These are phyloP conservation scores for Histomonas meleagridis DNA, from an alignment of 208 protist species.

Conservation along the genomic window DNA sequence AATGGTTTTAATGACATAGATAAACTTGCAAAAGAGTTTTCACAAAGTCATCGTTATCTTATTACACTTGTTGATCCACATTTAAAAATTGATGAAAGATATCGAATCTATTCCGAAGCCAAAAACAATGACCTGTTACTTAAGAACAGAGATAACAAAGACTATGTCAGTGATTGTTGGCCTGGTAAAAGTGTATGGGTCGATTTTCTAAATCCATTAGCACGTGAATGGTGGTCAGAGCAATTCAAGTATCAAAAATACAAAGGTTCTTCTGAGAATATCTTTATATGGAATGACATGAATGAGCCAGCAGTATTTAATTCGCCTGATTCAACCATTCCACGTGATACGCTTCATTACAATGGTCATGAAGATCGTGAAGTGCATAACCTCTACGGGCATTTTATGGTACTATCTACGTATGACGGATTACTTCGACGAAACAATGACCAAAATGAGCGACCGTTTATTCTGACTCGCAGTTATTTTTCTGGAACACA, in stretches of 20 bases:
- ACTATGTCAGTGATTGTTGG: slow-evolving; percentile 88
- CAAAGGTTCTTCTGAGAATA: slow-evolving; percentile 62
- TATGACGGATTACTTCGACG: slow-evolving; percentile 65
- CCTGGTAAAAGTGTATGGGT: slow-evolving; percentile 72
- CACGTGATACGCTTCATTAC: slow-evolving; percentile 65
- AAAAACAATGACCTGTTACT: neutral
- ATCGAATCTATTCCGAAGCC: neutral
- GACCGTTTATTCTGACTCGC: slow-evolving; percentile 92
- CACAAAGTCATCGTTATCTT: neutral
- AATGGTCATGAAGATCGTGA: slow-evolving; percentile 73
- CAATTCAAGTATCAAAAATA: slow-evolving; percentile 40
- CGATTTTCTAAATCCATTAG: slow-evolving; percentile 75
- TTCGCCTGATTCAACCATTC: slow-evolving; percentile 76
- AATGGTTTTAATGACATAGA: neutral
- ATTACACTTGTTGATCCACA: slow-evolving; percentile 29
- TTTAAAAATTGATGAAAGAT: neutral
- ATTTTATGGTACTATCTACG: slow-evolving; percentile 59
- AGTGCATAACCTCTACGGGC: slow-evolving; percentile 90
- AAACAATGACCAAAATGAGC: slow-evolving; percentile 43
- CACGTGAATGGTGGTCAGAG: slow-evolving; percentile 53
- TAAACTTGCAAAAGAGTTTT: neutral
- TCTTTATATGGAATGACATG: slow-evolving; percentile 99
- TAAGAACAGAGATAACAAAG: slow-evolving; percentile 41
- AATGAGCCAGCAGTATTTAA: slow-evolving; percentile 92
- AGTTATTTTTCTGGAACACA: slow-evolving; percentile 91